phyloP scores from a whole-genome alignment of 164 flowering plant species.

The Macadamia integrifolia region DNA sequence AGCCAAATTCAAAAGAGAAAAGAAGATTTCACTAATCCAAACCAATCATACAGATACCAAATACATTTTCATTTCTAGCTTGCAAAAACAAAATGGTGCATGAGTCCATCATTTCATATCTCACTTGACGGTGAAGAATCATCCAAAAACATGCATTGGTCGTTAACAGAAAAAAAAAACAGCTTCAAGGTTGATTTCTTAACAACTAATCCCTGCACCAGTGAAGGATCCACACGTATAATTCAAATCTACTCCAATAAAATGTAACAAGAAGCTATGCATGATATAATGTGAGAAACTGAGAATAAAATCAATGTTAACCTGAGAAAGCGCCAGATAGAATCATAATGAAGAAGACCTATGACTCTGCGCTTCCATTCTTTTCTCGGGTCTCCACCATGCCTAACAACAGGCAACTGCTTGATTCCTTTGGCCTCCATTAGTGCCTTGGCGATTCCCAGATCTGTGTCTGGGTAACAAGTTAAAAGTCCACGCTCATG shows the following conservation, averaged over 20 bases:
- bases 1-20: too few species aligned
- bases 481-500: constrained; percentile 70
- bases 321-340: constrained; percentile 73
- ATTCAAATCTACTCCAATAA: neutral
- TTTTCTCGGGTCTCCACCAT: constrained; percentile 38
- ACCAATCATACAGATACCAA: too few species aligned
- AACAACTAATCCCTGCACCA: too few species aligned
- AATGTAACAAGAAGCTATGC: neutral
- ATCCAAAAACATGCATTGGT: too few species aligned
- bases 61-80: too few species aligned
- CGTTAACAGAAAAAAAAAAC: too few species aligned
- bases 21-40: too few species aligned
- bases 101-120: too few species aligned
- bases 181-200: too few species aligned
- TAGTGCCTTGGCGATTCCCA: constrained; percentile 75
- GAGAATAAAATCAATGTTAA: constrained; percentile 16
- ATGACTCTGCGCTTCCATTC: constrained; percentile 56
- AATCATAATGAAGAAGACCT: constrained; percentile 75
- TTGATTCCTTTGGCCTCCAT: constrained; percentile 97
- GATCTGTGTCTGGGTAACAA: constrained; percentile 87
- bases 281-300: neutral
- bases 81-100: too few species aligned
- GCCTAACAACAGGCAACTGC: constrained; percentile 89
- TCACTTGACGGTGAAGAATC: too few species aligned
- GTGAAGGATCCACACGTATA: too few species aligned